A percentile compares a stretch with the other conserved stretches of the same genome.
Conservation (phyloP, 306 rosid species). For the Gynostemma pentaphyllum region DNA sequence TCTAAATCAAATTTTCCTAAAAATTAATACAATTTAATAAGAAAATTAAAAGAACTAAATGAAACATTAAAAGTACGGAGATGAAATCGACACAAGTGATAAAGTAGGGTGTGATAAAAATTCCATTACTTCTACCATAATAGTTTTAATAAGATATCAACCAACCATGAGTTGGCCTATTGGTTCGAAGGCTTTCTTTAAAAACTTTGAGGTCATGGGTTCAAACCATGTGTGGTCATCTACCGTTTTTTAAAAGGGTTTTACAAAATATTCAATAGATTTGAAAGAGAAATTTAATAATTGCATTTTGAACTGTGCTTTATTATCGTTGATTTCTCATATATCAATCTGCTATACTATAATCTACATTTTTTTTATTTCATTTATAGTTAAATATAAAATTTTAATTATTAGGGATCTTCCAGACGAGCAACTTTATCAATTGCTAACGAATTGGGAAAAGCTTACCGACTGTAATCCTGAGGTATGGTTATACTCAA, state of each 20-base stretch:
- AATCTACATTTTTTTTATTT: neutral
- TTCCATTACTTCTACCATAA: neutral
- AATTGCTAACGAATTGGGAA: constrained; percentile 64
- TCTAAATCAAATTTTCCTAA: no score
- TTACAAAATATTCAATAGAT: neutral
- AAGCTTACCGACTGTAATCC: constrained; percentile 35
- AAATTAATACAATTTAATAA: no score
- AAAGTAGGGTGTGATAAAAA: neutral
- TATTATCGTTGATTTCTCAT: neutral
- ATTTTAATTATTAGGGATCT: constrained; percentile 57
- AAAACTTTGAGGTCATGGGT: no score
- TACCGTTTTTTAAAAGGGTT: no score
- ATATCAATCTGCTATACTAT: neutral
- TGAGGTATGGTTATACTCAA: constrained; percentile 42
- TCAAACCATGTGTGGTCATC: no score
- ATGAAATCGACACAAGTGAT: no score
- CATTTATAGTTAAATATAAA: constrained; percentile 6
- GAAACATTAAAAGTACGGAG: no score
- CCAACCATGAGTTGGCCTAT: no score
- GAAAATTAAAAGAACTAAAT: no score
- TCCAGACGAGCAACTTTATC: constrained; percentile 40
- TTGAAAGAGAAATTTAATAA: neutral
- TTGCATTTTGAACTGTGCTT: neutral
- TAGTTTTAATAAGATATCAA: neutral
- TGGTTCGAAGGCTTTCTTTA: no score